Percentiles rank a stretch among this genome's conserved stretches.
These are phyloP conservation scores for Picea sitchensis DNA, from an alignment of 75 land plant species.

Conservation along the genomic window DNA sequence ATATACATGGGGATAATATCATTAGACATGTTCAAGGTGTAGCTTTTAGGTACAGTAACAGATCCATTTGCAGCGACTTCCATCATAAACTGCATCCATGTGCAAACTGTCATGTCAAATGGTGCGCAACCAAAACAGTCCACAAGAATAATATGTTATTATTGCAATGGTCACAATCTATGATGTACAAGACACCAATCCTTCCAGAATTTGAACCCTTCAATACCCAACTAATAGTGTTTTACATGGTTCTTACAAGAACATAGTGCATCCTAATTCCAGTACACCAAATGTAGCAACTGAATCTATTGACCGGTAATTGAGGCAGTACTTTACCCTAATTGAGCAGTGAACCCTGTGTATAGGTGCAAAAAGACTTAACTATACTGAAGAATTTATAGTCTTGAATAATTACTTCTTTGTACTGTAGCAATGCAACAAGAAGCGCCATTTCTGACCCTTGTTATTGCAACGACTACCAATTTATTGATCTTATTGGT, in stretches of 20 bases:
- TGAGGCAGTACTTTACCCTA: background rate
- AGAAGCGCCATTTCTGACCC: background rate
- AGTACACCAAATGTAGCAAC: background rate
- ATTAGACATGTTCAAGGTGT: too few species aligned
- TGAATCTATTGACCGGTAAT: background rate
- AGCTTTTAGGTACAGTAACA: too few species aligned
- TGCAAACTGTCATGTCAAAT: background rate
- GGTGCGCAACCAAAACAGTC: background rate
- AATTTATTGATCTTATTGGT: background rate
- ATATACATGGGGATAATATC: too few species aligned
- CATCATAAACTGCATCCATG: conserved; percentile 24
- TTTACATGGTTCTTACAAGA: background rate
- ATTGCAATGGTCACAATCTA: too few species aligned
- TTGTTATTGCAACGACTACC: background rate
- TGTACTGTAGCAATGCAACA: background rate
- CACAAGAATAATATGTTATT: background rate
- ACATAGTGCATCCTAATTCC: background rate
- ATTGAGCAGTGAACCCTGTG: background rate
- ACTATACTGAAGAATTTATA: background rate
- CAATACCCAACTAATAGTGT: background rate
- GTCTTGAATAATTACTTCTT: background rate
- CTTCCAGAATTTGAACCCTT: too few species aligned
- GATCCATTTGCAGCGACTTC: too few species aligned
- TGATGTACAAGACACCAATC: too few species aligned
- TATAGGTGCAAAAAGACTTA: background rate